These are phyloP conservation scores for Cryptosporidium andersoni DNA, from an alignment of 169 alveolate genomes.

Conservation along the genomic window DNA sequence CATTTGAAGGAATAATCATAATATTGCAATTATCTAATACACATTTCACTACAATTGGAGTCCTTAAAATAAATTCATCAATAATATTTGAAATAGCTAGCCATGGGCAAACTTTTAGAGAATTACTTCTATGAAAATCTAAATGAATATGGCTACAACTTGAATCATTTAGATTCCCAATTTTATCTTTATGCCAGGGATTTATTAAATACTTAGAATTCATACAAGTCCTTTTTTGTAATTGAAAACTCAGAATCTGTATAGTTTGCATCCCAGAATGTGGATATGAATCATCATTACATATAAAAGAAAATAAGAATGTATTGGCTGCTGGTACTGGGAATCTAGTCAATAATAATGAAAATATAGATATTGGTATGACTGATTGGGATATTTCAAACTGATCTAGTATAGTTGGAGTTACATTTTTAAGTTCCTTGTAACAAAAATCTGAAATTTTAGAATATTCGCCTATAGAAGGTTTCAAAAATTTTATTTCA, in stretches of 20 bases:
- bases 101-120: slow-evolving; percentile 65
- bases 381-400: slow-evolving; percentile 33
- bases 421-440: slow-evolving; percentile 40
- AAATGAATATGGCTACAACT: slow-evolving; percentile 51
- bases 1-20: slow-evolving; percentile 50
- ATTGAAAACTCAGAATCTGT: slow-evolving; percentile 41
- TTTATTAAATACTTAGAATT: slow-evolving; percentile 8
- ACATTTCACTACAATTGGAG: slow-evolving; percentile 60
- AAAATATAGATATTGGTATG: slow-evolving; percentile 54
- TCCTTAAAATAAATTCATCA: slow-evolving; percentile 60
- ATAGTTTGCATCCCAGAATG: slow-evolving; percentile 62
- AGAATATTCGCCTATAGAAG: slow-evolving; percentile 21
- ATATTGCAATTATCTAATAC: slow-evolving; percentile 44
- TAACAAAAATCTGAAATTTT: slow-evolving; percentile 62
- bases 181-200: neutral
- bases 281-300: slow-evolving; percentile 61
- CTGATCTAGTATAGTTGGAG: slow-evolving; percentile 47
- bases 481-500: slow-evolving; percentile 5
- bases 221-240: slow-evolving; percentile 24
- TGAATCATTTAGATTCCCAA: neutral
- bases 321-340: slow-evolving; percentile 69
- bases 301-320: slow-evolving; percentile 47
- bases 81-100: slow-evolving; percentile 65
- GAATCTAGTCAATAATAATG: slow-evolving; percentile 50
- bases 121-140: slow-evolving; percentile 47